Percentiles rank a stretch among this genome's conserved stretches.
Evolutionary conservation across 23 red algal species (phyloP).

Genomic region (Cyanidiococcus yangmingshanensis): DNA sequence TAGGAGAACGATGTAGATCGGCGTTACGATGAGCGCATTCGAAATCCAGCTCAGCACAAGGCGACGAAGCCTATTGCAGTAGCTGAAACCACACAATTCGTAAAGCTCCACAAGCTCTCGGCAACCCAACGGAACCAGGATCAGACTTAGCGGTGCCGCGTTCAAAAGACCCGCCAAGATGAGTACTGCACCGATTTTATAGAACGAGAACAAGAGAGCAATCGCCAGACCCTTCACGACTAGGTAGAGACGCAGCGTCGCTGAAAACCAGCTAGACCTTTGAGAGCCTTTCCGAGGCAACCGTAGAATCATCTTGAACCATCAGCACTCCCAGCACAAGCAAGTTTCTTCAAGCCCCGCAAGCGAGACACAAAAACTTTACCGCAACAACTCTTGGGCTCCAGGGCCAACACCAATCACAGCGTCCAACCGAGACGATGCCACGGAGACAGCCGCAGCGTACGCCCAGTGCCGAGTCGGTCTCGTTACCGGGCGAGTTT

Average conservation of each 20-base stretch:
- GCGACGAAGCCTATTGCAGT: not conserved
- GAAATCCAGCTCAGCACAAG: not conserved
- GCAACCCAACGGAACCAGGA: not conserved
- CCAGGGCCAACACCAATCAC: no score
- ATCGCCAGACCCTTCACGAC: not conserved
- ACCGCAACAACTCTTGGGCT: no score
- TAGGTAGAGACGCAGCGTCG: not conserved
- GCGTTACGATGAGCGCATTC: not conserved
- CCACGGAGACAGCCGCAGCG: no score
- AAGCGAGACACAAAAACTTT: no score
- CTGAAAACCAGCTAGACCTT: no score
- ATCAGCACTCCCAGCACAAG: no score
- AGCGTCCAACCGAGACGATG: no score
- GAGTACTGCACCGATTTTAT: not conserved
- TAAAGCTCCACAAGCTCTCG: not conserved
- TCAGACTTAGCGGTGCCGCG: not conserved
- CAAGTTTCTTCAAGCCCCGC: no score
- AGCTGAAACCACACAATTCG: not conserved
- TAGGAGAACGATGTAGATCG: not conserved
- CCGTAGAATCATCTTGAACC: no score
- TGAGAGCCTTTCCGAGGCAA: no score
- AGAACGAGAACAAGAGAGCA: not conserved
- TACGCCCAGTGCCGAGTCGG: no score
- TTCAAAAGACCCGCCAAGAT: not conserved
- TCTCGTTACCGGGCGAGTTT: no score